phyloP scores from a whole-genome alignment of 495 filamentous ascomycete genomes.

The Penicillium herquei region DNA sequence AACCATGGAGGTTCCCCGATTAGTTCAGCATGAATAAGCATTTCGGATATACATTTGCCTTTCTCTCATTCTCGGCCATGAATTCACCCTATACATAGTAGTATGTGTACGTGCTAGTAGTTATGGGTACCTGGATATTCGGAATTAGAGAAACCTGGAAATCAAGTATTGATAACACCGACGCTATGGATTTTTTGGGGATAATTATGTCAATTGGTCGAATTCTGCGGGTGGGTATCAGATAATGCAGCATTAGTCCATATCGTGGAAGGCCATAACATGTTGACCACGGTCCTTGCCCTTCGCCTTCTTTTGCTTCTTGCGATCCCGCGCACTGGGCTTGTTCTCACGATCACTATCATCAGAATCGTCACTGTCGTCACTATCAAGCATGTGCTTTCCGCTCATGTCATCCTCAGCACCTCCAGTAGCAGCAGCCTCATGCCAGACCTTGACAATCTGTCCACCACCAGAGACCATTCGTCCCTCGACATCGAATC shows the following conservation, averaged over 20 bases:
- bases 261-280: conserved; percentile 61
- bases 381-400: conserved; percentile 40
- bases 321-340: conserved; percentile 41
- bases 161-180: not conserved
- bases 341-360: conserved; percentile 40
- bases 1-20: conserved; percentile 15
- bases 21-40: conserved; percentile 23
- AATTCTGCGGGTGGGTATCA: conserved; percentile 27
- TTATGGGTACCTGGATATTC: no score
- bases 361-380: conserved; percentile 47
- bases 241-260: conserved; percentile 50
- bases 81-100: not conserved
- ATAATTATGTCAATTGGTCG: not conserved
- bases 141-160: no score
- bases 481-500: conserved; percentile 77
- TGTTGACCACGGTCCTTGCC: conserved; percentile 56
- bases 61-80: conserved; percentile 4
- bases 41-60: conserved; percentile 14
- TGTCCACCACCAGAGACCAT: conserved; percentile 85
- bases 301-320: conserved; percentile 60
- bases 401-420: conserved; percentile 38
- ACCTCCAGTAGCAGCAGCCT: conserved; percentile 40
- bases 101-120: no score
- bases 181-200: not conserved
- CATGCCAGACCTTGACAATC: conserved; percentile 82